Conservation (phyloP, 768 basidiomycete genomes). For the Daedalea quercina region DNA sequence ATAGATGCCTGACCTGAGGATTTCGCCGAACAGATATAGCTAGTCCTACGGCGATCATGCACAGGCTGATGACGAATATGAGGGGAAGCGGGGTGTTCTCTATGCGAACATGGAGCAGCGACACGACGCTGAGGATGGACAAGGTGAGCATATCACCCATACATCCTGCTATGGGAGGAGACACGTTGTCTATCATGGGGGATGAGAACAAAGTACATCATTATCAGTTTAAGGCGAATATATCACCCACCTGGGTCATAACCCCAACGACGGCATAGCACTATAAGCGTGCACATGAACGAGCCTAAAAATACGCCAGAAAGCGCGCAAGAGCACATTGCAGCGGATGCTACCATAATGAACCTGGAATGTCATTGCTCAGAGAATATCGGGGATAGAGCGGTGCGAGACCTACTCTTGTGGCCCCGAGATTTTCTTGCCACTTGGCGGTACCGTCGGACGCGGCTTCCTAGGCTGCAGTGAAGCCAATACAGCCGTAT, state of each 20-base stretch:
- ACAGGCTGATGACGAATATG: conserved; percentile 40
- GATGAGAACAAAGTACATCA: neutral
- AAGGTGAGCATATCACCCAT: conserved; percentile 92
- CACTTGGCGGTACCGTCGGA: conserved; percentile 5
- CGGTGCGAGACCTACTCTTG: conserved; percentile 26
- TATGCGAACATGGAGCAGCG: conserved; percentile 61
- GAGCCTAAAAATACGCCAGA: conserved; percentile 79
- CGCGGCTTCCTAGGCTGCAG: conserved; percentile 9
- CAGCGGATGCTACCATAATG: conserved; percentile 66
- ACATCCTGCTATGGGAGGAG: conserved; percentile 88
- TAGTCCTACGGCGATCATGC: conserved; percentile 43
- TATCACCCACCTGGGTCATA: conserved; percentile 71
- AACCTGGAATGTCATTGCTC: conserved; percentile 39
- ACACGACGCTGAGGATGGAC: conserved; percentile 69
- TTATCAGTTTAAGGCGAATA: neutral
- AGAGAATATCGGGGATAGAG: neutral
- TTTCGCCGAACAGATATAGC: conserved; percentile 58
- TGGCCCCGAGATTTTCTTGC: conserved; percentile 18
- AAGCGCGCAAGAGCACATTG: conserved; percentile 76
- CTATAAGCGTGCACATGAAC: conserved; percentile 85
- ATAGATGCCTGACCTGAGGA: conserved; percentile 58
- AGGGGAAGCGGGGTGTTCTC: conserved; percentile 63
- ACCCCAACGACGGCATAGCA: conserved; percentile 67
- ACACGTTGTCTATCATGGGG: conserved; percentile 73
- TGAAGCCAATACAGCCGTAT: neutral